Base-by-base conservation (phyloP, 306 rosid genomes). In the Casuarina glauca region DNA sequence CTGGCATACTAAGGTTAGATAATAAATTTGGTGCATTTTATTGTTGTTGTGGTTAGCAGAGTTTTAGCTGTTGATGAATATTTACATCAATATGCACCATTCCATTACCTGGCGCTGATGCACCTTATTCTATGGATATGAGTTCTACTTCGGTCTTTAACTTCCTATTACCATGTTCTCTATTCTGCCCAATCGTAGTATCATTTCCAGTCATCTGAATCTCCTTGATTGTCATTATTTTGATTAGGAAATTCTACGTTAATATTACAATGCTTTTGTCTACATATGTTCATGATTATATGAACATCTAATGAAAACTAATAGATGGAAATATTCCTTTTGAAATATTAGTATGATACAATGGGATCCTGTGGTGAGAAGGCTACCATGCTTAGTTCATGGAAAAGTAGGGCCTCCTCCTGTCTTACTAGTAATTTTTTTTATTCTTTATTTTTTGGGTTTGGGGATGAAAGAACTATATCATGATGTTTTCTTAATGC, bases 1-100 rank as follows among this genome's bases (percentile, higher is more conserved):
- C 97, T 73, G 94, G 96, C 77, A 89, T 95, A 57, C 93, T 95
- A 43, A 95, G 98, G 98, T 95, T 80, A 88, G 89, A 82, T 74
- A 68, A 43, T 66, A 46, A 60, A 12, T 42, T 54, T 73, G 76
- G 54, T 79, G 64, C 79, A 54, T 84, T 15, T 5, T 49, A 48
- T 35, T 57, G 43, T 20, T 11, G 50, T 9, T 54, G 42, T 62
- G 44, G 39, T 57, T 53, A 66, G 50, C 48, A 26, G 17, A 54
- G 55, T 20, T 51, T 55, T 45, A 70, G 70, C 49, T 66, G 35
- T 66, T 66, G 69, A n/a, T 41, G 62, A 26, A 26, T 63, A 17
- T 58, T 11, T 60, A 43, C 41, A 60, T 74, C 64, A 42, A 41
- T 39, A 6, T 72, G 55, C 35, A 16, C 9, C 12, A n/a, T 11